These are phyloP conservation scores for Bruguiera gymnorhiza DNA, from an alignment of 345 rosid genomes.

Conservation along the genomic window DNA sequence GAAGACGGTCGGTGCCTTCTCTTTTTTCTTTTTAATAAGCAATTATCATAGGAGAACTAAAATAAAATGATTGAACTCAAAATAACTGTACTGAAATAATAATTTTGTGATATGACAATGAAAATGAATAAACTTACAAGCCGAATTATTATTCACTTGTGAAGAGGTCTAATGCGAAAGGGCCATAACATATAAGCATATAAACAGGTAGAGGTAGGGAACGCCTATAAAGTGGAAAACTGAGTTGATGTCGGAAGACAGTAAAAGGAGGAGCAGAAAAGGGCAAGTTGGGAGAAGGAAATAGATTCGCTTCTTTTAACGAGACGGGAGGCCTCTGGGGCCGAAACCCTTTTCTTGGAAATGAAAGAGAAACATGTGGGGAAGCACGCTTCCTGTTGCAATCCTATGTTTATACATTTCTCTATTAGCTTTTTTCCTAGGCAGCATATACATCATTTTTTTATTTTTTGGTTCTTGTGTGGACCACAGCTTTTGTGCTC, in stretches of 20 bases:
- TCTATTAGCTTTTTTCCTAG: not conserved
- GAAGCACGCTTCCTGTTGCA: constrained; percentile 42
- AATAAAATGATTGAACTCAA: too few species aligned
- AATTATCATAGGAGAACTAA: too few species aligned
- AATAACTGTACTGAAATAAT: too few species aligned
- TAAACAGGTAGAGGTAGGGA: not conserved
- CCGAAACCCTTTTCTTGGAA: constrained; percentile 63
- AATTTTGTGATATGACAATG: too few species aligned
- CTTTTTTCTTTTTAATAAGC: constrained; percentile 13
- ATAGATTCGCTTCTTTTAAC: constrained; percentile 62
- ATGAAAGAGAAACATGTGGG: constrained; percentile 52
- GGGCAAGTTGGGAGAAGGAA: constrained; percentile 9
- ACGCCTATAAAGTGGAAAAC: constrained; percentile 8
- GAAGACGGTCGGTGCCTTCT: constrained; percentile 23
- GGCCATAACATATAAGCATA: not conserved
- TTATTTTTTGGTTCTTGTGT: not conserved
- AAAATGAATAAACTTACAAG: too few species aligned
- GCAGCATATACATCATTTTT: not conserved
- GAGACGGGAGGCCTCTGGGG: constrained; percentile 40
- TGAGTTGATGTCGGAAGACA: not conserved
- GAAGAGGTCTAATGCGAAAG: too few species aligned
- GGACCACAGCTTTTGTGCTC: constrained; percentile 6
- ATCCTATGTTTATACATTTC: constrained; percentile 28
- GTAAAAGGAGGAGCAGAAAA: constrained; percentile 21
- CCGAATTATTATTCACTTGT: too few species aligned